phyloP scores from a whole-genome alignment of 2,329 filamentous ascomycete genomes.

The Nemania abortiva region DNA sequence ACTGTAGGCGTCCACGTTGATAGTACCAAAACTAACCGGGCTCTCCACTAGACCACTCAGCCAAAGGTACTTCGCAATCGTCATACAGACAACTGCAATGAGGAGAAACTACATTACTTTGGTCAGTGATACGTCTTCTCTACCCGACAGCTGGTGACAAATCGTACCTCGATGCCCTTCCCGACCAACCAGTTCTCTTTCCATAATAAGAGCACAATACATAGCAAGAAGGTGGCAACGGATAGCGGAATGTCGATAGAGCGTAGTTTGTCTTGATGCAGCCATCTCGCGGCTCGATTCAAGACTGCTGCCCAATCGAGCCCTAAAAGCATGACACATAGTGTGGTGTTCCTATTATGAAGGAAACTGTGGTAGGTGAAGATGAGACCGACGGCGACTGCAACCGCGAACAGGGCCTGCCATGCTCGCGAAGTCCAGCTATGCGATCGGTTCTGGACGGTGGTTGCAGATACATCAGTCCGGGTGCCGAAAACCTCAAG shows the following conservation, averaged over 20 bases:
- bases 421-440: conserved; percentile 27
- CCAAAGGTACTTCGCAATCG: conserved; percentile 37
- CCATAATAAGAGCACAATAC: conserved; percentile 34
- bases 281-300: conserved; percentile 29
- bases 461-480: conserved; percentile 1
- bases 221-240: conserved; percentile 32
- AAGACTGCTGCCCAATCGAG: conserved; percentile 34
- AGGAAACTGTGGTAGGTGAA: conserved; percentile 42
- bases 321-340: conserved; percentile 37
- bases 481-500: conserved; percentile 21
- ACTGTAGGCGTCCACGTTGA: conserved; percentile 31
- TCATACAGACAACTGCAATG: conserved; percentile 28
- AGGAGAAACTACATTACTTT: conserved; percentile 30
- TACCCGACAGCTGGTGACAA: not conserved
- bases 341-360: conserved; percentile 41
- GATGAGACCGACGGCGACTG: conserved; percentile 33
- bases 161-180: conserved; percentile 38
- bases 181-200: conserved; percentile 40
- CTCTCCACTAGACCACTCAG: conserved; percentile 32
- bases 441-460: conserved; percentile 24
- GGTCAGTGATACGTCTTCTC: conserved; percentile 19
- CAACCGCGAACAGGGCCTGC: conserved; percentile 32
- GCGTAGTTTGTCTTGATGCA: conserved; percentile 28
- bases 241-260: conserved; percentile 34
- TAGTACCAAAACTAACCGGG: conserved; percentile 14